Percentiles rank a stretch among this genome's conserved stretches.
phyloP scores from a whole-genome alignment of 371 early-diverging fungal species.

The Apophysomyces trapeziformis region DNA sequence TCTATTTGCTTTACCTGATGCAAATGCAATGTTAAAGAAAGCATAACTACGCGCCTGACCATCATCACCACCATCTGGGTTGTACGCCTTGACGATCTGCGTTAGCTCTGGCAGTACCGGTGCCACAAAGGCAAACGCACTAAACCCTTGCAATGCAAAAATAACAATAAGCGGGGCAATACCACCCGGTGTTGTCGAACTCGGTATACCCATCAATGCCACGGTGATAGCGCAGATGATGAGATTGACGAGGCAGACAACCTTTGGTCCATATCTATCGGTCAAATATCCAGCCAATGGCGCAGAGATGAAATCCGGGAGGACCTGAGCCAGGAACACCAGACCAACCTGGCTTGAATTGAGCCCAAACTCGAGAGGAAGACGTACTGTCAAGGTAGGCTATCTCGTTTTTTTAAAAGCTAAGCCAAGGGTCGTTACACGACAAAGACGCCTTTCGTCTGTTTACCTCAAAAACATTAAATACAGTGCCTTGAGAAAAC shows the following conservation, averaged over 20 bases:
- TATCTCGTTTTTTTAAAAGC: conserved; percentile 12
- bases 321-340: conserved; percentile 52
- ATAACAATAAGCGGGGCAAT: conserved; percentile 42
- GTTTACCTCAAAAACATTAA: conserved; percentile 33
- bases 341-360: conserved; percentile 55
- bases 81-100: conserved; percentile 37
- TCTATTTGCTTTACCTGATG: conserved; percentile 33
- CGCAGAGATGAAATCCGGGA: conserved; percentile 46
- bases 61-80: conserved; percentile 38
- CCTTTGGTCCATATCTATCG: conserved; percentile 50
- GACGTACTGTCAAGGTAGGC: conserved; percentile 49
- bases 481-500: conserved; percentile 25
- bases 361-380: conserved; percentile 44
- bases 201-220: conserved; percentile 44
- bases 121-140: conserved; percentile 41
- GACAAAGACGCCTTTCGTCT: no score
- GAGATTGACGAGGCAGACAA: conserved; percentile 30
- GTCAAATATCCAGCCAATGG: conserved; percentile 52
- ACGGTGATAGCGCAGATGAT: conserved; percentile 31
- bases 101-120: conserved; percentile 56
- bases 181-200: conserved; percentile 32
- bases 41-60: conserved; percentile 54
- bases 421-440: neutral
- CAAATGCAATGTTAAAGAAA: conserved; percentile 58
- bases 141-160: conserved; percentile 48